Evolutionary conservation across 2,329 filamentous ascomycete genomes (phyloP).

Genomic region (Apiospora marii): DNA sequence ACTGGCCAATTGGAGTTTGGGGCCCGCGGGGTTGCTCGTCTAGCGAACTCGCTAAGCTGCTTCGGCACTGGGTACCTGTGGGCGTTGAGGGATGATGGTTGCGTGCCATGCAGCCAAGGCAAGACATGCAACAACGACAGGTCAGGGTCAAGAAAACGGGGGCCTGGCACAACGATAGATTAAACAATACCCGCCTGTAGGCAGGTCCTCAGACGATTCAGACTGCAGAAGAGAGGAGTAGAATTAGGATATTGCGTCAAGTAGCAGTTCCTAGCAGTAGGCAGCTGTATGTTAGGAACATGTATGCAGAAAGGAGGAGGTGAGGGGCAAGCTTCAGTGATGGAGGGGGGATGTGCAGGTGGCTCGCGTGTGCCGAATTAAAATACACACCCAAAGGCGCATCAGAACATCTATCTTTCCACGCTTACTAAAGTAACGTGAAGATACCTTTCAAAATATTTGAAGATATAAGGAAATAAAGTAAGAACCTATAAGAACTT

Average conservation of each 20-base stretch:
- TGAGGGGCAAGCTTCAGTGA: neutral
- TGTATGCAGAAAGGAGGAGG: neutral
- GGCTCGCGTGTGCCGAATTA: too few species aligned
- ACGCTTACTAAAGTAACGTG: too few species aligned
- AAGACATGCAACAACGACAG: neutral
- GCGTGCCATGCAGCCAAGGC: neutral
- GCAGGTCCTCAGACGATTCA: neutral
- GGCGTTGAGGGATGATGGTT: neutral
- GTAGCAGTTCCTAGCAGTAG: neutral
- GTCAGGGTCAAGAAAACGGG: neutral
- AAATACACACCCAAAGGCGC: too few species aligned
- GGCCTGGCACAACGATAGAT: neutral
- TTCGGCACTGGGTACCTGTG: neutral
- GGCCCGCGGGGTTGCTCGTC: neutral
- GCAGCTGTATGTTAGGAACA: too few species aligned
- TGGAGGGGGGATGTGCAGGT: neutral
- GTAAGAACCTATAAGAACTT: too few species aligned
- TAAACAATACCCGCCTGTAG: neutral
- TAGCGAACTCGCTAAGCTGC: neutral
- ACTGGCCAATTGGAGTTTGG: constrained; percentile 7
- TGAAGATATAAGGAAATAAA: too few species aligned
- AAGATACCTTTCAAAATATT: too few species aligned
- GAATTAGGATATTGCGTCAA: neutral
- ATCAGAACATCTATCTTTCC: too few species aligned
- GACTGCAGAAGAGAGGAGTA: neutral